Conservation (phyloP, 2,329 filamentous ascomycete genomes). For the Cladosporium sp. region DNA sequence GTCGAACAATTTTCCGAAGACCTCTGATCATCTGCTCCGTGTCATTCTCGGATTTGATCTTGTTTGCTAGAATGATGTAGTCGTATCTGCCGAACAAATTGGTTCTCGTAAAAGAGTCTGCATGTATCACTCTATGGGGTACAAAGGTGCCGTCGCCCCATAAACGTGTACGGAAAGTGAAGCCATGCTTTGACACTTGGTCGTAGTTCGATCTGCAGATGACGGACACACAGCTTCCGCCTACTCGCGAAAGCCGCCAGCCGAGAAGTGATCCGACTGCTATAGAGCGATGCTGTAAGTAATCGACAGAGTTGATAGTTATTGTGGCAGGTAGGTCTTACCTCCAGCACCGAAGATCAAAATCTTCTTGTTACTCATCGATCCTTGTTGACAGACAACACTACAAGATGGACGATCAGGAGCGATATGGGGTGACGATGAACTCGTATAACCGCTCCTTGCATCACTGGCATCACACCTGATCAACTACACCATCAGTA, state of each 20-base stretch:
- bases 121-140: background rate
- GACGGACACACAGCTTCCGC: conserved; percentile 24
- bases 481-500: background rate
- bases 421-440: background rate
- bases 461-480: background rate
- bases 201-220: conserved; percentile 29
- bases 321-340: background rate
- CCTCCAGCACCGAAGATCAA: background rate
- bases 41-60: background rate
- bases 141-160: conserved; percentile 14
- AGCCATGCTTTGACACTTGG: conserved; percentile 22
- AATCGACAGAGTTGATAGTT: background rate
- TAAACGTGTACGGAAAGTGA: conserved; percentile 23
- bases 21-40: background rate
- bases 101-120: background rate
- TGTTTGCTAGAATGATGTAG: background rate
- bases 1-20: background rate
- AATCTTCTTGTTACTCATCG: background rate
- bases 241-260: conserved; percentile 29
- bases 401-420: background rate
- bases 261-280: conserved; percentile 22
- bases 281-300: background rate
- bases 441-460: background rate
- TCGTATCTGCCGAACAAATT: background rate
- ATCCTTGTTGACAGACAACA: background rate